Conservation (phyloP, 345 rosid genomes). For the Citrus trifoliata region DNA sequence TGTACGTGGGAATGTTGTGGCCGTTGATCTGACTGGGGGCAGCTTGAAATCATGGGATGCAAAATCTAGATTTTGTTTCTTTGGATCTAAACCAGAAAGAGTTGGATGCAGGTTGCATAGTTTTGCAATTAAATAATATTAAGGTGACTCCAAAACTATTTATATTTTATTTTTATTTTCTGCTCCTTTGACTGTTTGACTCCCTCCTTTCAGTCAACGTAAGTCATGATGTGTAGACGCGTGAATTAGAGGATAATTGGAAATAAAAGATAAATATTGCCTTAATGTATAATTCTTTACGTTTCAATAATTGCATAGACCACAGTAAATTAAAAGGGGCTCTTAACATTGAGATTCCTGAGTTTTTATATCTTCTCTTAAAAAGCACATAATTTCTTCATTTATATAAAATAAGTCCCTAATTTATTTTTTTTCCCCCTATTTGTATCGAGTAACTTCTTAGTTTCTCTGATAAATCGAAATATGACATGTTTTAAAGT, state of each 20-base stretch:
- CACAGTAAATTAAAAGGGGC: no score
- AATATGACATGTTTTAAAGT: no score
- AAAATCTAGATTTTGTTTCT: not conserved
- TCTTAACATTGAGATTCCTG: not conserved
- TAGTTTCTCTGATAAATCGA: no score
- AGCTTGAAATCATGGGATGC: not conserved
- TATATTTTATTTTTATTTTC: not conserved
- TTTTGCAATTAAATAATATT: not conserved
- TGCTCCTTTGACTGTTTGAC: not conserved
- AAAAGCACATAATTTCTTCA: not conserved
- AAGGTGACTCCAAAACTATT: not conserved
- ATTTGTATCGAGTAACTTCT: no score
- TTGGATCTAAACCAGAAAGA: not conserved
- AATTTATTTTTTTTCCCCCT: no score
- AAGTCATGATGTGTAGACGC: no score
- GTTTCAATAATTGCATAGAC: no score
- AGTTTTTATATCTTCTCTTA: not conserved
- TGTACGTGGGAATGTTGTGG: not conserved
- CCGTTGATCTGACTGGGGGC: not conserved
- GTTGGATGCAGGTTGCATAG: not conserved
- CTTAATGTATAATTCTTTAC: no score
- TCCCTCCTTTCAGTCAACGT: not conserved
- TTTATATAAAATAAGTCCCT: not conserved
- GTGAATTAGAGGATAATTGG: not conserved
- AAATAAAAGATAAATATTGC: no score